A percentile compares a stretch with the other conserved stretches of the same genome.
Conservation (phyloP, 2,329 filamentous ascomycete genomes). For the Ascochyta lentis region DNA sequence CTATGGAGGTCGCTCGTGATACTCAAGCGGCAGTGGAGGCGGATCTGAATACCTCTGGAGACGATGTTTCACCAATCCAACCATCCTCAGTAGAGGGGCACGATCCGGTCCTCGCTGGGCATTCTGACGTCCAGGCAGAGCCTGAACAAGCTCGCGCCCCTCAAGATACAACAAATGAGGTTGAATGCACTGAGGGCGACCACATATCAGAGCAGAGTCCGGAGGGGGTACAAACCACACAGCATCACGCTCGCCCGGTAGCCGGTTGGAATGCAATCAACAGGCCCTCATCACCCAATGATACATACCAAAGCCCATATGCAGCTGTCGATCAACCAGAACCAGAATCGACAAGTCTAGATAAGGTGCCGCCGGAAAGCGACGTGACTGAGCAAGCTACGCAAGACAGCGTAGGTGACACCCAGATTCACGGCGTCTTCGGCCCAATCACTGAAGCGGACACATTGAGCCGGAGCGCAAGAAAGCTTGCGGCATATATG, state of each 20-base stretch:
- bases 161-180: background rate
- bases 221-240: background rate
- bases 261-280: slow-evolving; percentile 30
- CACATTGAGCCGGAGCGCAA: slow-evolving; percentile 6
- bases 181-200: background rate
- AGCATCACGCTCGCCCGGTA: background rate
- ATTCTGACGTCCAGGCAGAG: background rate
- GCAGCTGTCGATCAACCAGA: slow-evolving; percentile 3
- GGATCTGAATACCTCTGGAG: background rate
- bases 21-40: background rate
- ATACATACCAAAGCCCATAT: slow-evolving; percentile 30
- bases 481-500: slow-evolving; percentile 13
- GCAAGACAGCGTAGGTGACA: background rate
- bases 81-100: background rate
- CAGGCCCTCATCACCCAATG: slow-evolving; percentile 1
- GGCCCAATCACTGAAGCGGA: slow-evolving; percentile 15
- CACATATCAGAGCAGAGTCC: background rate
- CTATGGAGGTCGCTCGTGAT: too few species aligned
- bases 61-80: background rate
- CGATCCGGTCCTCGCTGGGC: background rate
- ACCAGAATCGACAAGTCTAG: background rate
- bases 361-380: background rate
- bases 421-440: slow-evolving; percentile 14
- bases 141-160: background rate
- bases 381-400: background rate